These are phyloP conservation scores for Teratosphaeria viscida DNA, from an alignment of 2,329 filamentous ascomycete species.

Conservation along the genomic window DNA sequence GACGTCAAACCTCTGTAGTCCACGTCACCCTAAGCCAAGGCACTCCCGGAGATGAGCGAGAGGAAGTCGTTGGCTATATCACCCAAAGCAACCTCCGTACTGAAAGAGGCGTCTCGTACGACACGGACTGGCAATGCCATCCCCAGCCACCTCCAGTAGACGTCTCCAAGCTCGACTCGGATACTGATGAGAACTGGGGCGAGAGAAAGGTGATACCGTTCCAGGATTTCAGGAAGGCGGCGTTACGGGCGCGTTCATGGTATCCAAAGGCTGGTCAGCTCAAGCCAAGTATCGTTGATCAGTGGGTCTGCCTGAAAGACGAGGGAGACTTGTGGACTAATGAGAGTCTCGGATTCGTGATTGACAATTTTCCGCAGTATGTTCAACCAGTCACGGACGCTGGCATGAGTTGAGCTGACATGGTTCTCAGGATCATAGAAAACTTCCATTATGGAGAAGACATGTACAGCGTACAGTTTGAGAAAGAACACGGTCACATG, in stretches of 20 bases:
- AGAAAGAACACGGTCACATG: constrained; percentile 9
- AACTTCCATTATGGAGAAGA: constrained; percentile 24
- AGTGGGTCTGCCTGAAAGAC: constrained; percentile 56
- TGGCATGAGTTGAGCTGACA: neutral
- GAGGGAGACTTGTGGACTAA: constrained; percentile 55
- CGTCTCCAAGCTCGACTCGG: constrained; percentile 30
- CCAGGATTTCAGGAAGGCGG: constrained; percentile 39
- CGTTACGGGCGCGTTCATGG: constrained; percentile 41
- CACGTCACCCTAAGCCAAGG: constrained; percentile 50
- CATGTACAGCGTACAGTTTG: constrained; percentile 22
- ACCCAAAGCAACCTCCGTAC: constrained; percentile 52
- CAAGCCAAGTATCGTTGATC: constrained; percentile 40
- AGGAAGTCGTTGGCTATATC: constrained; percentile 53
- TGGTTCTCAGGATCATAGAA: constrained; percentile 42
- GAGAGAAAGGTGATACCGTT: constrained; percentile 35
- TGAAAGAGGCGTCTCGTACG: constrained; percentile 48
- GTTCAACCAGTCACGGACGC: neutral
- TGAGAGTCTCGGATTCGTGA: constrained; percentile 52
- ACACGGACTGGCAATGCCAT: constrained; percentile 44
- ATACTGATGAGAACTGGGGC: constrained; percentile 40
- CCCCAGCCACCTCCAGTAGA: constrained; percentile 36
- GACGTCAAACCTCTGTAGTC: constrained; percentile 51
- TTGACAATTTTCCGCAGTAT: constrained; percentile 55
- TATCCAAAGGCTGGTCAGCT: constrained; percentile 40
- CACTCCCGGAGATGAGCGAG: constrained; percentile 26